Evolutionary conservation across 2,329 filamentous ascomycete species (phyloP).

Genomic region (Aspergillus sp.): DNA sequence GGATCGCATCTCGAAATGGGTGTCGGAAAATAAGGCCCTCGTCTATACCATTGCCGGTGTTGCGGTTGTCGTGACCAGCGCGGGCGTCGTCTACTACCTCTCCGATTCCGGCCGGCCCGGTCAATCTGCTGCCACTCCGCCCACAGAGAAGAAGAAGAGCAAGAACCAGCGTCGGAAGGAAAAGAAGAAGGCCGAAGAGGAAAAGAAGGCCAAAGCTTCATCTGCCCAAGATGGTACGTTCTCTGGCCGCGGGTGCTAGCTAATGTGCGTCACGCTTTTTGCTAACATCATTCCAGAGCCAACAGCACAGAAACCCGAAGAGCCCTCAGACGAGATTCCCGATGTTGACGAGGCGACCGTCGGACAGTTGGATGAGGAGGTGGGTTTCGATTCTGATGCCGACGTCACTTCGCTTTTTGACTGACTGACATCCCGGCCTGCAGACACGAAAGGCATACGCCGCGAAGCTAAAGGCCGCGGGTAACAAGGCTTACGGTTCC

Average conservation of each 20-base stretch:
- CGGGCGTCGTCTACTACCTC: conserved; percentile 92
- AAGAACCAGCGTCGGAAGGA: conserved; percentile 91
- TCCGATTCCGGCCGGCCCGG: conserved; percentile 56
- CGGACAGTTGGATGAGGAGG: conserved; percentile 52
- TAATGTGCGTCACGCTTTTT: conserved; percentile 18
- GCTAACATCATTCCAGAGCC: conserved; percentile 27
- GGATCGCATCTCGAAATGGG: conserved; percentile 91
- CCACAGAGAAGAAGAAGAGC: conserved; percentile 69
- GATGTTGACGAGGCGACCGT: conserved; percentile 61
- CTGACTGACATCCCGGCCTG: conserved; percentile 23
- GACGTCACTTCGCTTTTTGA: not conserved
- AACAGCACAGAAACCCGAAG: conserved; percentile 56
- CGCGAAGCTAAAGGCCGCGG: conserved; percentile 88
- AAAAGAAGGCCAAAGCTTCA: conserved; percentile 58
- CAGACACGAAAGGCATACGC: conserved; percentile 85
- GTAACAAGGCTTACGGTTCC: conserved; percentile 93
- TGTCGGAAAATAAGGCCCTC: conserved; percentile 90
- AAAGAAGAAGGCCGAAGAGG: conserved; percentile 55
- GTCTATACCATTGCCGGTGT: conserved; percentile 97
- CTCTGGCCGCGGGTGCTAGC: conserved; percentile 30
- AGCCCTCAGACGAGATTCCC: conserved; percentile 67
- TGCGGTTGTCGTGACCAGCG: conserved; percentile 86
- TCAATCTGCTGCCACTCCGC: conserved; percentile 25
- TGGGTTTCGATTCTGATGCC: conserved; percentile 29
- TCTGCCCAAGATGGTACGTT: conserved; percentile 41